These are phyloP conservation scores for Kodamaea sp. DNA, from an alignment of 1,139 yeast genomes.

Conservation along the genomic window DNA sequence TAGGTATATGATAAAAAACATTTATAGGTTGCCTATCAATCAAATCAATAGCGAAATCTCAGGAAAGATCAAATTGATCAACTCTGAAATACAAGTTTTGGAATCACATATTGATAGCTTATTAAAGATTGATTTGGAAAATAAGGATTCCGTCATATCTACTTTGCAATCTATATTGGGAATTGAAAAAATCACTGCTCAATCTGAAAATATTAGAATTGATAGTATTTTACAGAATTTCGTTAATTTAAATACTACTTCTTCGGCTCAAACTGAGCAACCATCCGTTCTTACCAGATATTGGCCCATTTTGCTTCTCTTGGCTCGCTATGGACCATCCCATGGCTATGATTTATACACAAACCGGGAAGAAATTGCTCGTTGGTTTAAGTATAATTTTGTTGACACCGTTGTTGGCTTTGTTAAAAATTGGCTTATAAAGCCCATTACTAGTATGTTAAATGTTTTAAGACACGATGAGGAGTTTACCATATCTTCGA, in stretches of 20 bases:
- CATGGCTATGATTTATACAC: slow-evolving; percentile 41
- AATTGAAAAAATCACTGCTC: background rate
- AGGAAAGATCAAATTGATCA: slow-evolving; percentile 18
- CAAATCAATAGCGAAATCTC: slow-evolving; percentile 23
- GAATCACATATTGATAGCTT: slow-evolving; percentile 24
- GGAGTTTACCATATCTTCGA: slow-evolving; percentile 71
- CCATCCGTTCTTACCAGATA: slow-evolving; percentile 56
- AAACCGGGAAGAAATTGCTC: slow-evolving; percentile 48
- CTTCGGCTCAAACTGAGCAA: slow-evolving; percentile 20
- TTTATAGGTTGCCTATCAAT: slow-evolving; percentile 18
- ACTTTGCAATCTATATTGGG: slow-evolving; percentile 13
- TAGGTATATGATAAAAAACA: slow-evolving; percentile 10
- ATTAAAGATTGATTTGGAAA: slow-evolving; percentile 15
- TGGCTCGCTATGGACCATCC: slow-evolving; percentile 49
- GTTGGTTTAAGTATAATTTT: slow-evolving; percentile 57
- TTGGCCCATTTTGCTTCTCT: slow-evolving; percentile 58
- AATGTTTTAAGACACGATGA: slow-evolving; percentile 82
- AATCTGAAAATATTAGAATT: slow-evolving; percentile 12
- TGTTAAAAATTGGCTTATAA: slow-evolving; percentile 75
- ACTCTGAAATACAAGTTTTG: slow-evolving; percentile 18
- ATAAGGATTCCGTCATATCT: slow-evolving; percentile 6
- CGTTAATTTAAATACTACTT: slow-evolving; percentile 7
- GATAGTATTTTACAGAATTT: slow-evolving; percentile 9
- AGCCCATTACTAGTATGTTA: slow-evolving; percentile 72
- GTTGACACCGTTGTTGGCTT: slow-evolving; percentile 65